A percentile compares a stretch with the other conserved stretches of the same genome.
Evolutionary conservation across 108 stramenopile species (phyloP).

Genomic region (Epithemia pelagica): DNA sequence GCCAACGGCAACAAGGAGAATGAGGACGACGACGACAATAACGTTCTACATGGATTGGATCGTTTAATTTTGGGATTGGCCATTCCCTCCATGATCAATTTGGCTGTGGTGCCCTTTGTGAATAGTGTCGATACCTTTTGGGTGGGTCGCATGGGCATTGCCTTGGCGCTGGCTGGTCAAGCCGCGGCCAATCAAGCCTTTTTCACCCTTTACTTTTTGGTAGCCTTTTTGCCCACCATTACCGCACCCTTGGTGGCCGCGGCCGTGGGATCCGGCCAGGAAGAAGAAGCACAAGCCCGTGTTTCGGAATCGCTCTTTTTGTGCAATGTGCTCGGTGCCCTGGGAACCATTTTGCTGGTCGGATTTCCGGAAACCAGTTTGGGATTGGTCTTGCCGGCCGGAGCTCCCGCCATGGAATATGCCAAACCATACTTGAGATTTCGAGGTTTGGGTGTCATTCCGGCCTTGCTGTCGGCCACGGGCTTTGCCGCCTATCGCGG

Average conservation of each 20-base stretch:
- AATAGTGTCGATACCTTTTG: conserved; percentile 79
- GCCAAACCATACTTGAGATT: conserved; percentile 67
- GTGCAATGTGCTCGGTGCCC: conserved; percentile 47
- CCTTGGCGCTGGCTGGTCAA: conserved; percentile 71
- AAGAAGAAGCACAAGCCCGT: conserved; percentile 39
- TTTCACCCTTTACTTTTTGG: conserved; percentile 65
- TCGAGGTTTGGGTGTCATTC: conserved; percentile 66
- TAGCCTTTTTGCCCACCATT: conserved; percentile 71
- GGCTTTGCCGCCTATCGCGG: conserved; percentile 79
- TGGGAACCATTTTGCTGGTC: conserved; percentile 42
- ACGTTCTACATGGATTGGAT: too few relatives aligned
- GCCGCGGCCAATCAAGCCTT: conserved; percentile 81
- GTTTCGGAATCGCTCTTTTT: conserved; percentile 73
- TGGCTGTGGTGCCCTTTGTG: conserved; percentile 69
- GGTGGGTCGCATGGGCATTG: conserved; percentile 62
- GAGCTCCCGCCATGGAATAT: conserved; percentile 43
- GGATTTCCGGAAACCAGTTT: conserved; percentile 39
- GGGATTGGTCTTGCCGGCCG: conserved; percentile 37
- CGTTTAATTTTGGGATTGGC: conserved; percentile 41
- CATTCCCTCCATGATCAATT: conserved; percentile 64
- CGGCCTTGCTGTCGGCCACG: conserved; percentile 59
- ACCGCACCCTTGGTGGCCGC: conserved; percentile 69
- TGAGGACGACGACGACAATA: too few relatives aligned
- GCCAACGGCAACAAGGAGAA: conserved; percentile 10
- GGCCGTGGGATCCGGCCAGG: conserved; percentile 51